Evolutionary conservation across 73 alveolate species (phyloP).

Genomic region (Paramecium sonneborni): DNA sequence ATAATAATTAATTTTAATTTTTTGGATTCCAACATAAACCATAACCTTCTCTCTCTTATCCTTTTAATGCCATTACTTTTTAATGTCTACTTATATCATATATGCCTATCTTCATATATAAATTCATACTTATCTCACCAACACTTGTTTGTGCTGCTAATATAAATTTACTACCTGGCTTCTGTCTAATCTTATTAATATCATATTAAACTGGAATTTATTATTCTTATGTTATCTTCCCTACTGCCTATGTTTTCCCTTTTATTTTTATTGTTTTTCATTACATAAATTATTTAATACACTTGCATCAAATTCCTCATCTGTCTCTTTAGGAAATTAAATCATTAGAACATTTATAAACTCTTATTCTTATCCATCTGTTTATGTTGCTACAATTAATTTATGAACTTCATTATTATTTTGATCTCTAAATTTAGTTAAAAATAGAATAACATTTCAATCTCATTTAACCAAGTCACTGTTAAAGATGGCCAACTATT

Average conservation of each 20-base stretch:
- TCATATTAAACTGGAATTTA: slow-evolving; percentile 72
- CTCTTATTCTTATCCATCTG: not conserved
- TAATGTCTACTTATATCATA: slow-evolving; percentile 92
- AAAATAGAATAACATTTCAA: slow-evolving; percentile 49
- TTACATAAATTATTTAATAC: not conserved
- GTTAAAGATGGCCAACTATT: slow-evolving; percentile 98
- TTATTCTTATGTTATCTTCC: not conserved
- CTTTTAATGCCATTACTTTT: slow-evolving; percentile 75
- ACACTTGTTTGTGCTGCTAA: slow-evolving; percentile 92
- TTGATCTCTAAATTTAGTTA: not conserved
- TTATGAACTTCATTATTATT: slow-evolving; percentile 2
- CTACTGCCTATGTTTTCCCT: not conserved
- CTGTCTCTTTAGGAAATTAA: not conserved
- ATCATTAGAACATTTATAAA: not conserved
- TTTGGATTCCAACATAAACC: not conserved
- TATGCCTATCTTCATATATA: slow-evolving; percentile 59
- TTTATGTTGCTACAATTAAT: not conserved
- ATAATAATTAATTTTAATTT: slow-evolving; percentile 75
- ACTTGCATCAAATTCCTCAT: not conserved
- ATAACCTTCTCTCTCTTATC: slow-evolving; percentile 96
- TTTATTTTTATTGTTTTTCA: not conserved
- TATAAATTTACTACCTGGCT: slow-evolving; percentile 90
- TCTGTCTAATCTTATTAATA: slow-evolving; percentile 92
- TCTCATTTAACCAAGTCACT: slow-evolving; percentile 90
- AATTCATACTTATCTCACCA: slow-evolving; percentile 77